A percentile compares a stretch with the other conserved stretches of the same genome.
These are phyloP conservation scores for Lactuca sativa DNA, from an alignment of 129 eudicot genomes.

Conservation along the genomic window DNA sequence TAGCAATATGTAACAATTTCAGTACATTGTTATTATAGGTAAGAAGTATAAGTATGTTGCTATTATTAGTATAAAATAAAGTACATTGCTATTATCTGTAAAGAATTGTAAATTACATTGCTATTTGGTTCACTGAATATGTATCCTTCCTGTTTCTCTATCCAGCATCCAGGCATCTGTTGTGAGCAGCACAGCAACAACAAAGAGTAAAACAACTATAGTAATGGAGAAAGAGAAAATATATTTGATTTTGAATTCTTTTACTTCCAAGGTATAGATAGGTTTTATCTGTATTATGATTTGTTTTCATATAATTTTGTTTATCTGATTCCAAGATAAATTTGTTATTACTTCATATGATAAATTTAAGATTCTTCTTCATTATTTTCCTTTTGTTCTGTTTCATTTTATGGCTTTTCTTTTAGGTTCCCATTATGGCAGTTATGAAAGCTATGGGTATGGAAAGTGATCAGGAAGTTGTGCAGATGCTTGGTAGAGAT, in stretches of 20 bases:
- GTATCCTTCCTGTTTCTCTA: conserved; percentile 11
- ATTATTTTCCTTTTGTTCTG: not conserved
- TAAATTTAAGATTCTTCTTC: not conserved
- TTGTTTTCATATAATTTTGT: not conserved
- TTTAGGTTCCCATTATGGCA: conserved; percentile 86
- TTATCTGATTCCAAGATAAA: not conserved
- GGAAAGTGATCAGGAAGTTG: conserved; percentile 98
- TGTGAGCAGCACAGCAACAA: conserved; percentile 72
- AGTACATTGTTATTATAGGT: too few species aligned
- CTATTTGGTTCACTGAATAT: not conserved
- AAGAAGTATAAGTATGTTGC: too few species aligned
- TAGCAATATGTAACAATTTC: too few species aligned
- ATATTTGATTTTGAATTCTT: conserved; percentile 62
- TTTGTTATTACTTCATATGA: conserved; percentile 6
- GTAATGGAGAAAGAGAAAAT: conserved; percentile 90
- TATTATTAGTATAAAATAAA: too few species aligned
- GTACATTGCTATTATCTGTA: not conserved
- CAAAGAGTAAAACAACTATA: conserved; percentile 76
- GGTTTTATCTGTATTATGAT: not conserved
- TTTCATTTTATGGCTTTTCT: not conserved
- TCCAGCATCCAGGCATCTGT: conserved; percentile 90
- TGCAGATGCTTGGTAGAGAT: conserved; percentile 98
- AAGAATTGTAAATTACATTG: not conserved
- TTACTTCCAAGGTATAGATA: conserved; percentile 55
- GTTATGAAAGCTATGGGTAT: conserved; percentile 99